Evolutionary conservation across 305 asterid species (phyloP).

Genomic region (Rubia tinctorum): DNA sequence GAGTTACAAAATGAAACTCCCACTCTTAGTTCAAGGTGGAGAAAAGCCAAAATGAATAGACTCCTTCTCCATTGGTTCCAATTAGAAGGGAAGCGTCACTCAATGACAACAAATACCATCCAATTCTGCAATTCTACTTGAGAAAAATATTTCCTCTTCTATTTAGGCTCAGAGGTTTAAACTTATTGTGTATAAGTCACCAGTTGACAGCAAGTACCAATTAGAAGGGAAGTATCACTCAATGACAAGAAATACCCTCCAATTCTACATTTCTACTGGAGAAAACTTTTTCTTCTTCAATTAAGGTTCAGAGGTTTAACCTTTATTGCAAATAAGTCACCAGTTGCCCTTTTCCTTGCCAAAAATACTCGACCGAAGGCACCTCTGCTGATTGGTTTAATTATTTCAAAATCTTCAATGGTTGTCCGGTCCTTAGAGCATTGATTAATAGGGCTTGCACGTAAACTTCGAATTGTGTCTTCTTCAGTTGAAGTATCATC

Average conservation of each 20-base stretch:
- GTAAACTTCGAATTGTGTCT: constrained; percentile 75
- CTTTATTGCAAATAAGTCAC: constrained; percentile 98
- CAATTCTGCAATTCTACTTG: not conserved
- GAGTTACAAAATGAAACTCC: not conserved
- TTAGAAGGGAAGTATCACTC: not conserved
- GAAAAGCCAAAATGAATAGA: not conserved
- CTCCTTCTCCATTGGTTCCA: not conserved
- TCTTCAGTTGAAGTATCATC: constrained; percentile 67
- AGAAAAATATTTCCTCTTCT: constrained; percentile 10
- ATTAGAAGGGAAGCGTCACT: not conserved
- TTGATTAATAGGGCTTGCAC: constrained; percentile 82
- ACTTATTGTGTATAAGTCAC: constrained; percentile 98
- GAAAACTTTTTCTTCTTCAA: constrained; percentile 12
- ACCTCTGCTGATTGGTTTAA: constrained; percentile 98
- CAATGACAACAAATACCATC: not conserved
- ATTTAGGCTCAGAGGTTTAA: constrained; percentile 26
- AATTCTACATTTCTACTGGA: not conserved
- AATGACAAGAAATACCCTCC: not conserved
- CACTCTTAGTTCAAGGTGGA: not conserved
- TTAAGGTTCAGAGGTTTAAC: constrained; percentile 35
- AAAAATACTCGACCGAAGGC: constrained; percentile 54
- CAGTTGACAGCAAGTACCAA: constrained; percentile 39
- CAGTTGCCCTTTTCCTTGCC: constrained; percentile 79
- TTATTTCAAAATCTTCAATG: constrained; percentile 98
- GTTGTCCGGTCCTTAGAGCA: constrained; percentile 88